These are phyloP conservation scores for Amyloporia xantha DNA, from an alignment of 768 basidiomycete species.

Conservation along the genomic window DNA sequence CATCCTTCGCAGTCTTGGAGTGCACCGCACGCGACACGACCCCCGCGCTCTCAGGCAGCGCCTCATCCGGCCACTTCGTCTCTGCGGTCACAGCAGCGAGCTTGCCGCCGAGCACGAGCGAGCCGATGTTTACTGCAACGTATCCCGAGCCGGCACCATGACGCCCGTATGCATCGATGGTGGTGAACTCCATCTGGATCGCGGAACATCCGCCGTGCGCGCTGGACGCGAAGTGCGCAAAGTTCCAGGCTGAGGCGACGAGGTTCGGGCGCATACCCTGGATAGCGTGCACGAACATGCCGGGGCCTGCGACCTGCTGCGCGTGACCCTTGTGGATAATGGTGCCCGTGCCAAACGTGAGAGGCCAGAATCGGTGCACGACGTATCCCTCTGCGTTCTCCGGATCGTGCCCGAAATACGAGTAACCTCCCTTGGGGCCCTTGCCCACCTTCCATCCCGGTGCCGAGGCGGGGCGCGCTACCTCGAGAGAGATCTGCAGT, in stretches of 20 bases:
- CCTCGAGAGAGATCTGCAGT: conserved; percentile 71
- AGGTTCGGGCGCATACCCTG: conserved; percentile 97
- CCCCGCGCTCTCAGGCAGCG: conserved; percentile 33
- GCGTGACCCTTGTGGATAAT: conserved; percentile 63
- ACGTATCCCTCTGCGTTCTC: conserved; percentile 78
- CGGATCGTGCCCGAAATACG: conserved; percentile 73
- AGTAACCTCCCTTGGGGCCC: conserved; percentile 82
- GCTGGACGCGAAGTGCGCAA: conserved; percentile 81
- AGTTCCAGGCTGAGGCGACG: conserved; percentile 93
- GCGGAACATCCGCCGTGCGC: conserved; percentile 73
- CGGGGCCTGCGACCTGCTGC: conserved; percentile 48
- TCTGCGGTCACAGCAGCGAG: conserved; percentile 73
- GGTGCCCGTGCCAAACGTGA: conserved; percentile 53
- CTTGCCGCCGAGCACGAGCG: conserved; percentile 74
- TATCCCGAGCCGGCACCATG: conserved; percentile 76
- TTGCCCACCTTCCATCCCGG: conserved; percentile 91
- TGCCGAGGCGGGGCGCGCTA: conserved; percentile 59
- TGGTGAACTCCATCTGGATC: conserved; percentile 94
- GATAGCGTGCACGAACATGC: conserved; percentile 93
- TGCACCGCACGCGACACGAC: conserved; percentile 66
- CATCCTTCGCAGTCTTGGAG: conserved; percentile 51
- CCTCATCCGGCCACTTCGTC: conserved; percentile 68
- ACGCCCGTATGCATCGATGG: conserved; percentile 70
- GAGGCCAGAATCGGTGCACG: conserved; percentile 89
- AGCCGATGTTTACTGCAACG: conserved; percentile 81